Conservation (phyloP, 257 asterid genomes). For the Solanum chiquidenum region DNA sequence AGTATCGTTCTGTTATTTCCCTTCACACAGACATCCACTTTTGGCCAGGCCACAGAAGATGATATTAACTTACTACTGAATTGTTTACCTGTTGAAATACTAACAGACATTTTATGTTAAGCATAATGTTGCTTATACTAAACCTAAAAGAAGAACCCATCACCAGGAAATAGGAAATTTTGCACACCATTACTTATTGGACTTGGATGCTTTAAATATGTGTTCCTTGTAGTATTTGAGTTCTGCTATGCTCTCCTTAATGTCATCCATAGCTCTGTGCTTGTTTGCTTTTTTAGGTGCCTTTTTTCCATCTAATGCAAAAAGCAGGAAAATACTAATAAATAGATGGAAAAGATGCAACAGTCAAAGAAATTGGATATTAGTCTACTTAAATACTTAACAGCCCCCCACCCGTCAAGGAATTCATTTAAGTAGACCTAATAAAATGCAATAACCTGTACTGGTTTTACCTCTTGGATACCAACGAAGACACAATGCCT, state of each 20-base stretch:
- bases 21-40: neutral
- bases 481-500: constrained; percentile 83
- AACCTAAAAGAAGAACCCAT: neutral
- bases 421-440: neutral
- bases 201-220: constrained; percentile 49
- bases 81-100: neutral
- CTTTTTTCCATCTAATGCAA: constrained; percentile 36
- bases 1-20: neutral
- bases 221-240: constrained; percentile 65
- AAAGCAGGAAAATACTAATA: neutral
- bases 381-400: neutral
- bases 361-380: neutral
- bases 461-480: constrained; percentile 65
- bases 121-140: neutral
- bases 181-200: constrained; percentile 20
- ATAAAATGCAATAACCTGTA: neutral
- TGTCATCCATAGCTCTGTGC: constrained; percentile 91
- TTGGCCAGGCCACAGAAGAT: neutral
- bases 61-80: neutral
- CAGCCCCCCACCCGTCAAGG: neutral
- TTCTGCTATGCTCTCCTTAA: constrained; percentile 81
- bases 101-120: neutral
- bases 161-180: neutral
- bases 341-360: neutral
- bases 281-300: constrained; percentile 71